Evolutionary conservation across 176 grass and related monocot genomes (phyloP).

Genomic region (Secale cereale): DNA sequence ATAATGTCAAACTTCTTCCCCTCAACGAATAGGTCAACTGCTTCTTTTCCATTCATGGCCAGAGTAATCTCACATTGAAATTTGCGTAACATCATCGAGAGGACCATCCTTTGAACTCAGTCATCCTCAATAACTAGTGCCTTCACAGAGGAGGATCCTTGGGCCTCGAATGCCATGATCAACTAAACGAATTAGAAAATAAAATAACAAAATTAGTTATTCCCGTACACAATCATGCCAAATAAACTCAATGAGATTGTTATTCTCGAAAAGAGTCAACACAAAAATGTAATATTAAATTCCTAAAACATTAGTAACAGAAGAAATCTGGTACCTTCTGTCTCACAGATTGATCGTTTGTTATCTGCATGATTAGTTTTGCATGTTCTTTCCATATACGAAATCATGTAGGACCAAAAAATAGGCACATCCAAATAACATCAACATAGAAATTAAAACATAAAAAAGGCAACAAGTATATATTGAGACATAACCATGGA

Average conservation of each 20-base stretch:
- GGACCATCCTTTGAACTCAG: background rate
- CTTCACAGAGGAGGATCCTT: background rate
- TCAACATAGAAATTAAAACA: too few species aligned
- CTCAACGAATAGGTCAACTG: constrained; percentile 12
- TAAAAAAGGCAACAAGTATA: background rate
- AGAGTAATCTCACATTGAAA: background rate
- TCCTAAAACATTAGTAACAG: too few species aligned
- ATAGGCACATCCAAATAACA: too few species aligned
- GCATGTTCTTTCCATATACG: too few species aligned
- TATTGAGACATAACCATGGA: background rate
- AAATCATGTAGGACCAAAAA: too few species aligned
- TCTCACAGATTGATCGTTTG: too few species aligned
- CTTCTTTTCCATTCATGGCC: constrained; percentile 30
- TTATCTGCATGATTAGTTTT: too few species aligned
- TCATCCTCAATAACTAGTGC: constrained; percentile 19
- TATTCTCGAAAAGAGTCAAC: too few species aligned
- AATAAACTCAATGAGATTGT: background rate
- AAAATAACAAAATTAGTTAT: background rate
- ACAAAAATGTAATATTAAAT: too few species aligned
- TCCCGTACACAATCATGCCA: background rate
- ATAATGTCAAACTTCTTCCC: constrained; percentile 32
- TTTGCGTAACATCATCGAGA: background rate
- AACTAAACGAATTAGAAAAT: background rate
- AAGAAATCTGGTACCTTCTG: too few species aligned
- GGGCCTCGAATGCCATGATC: background rate